phyloP scores from a whole-genome alignment of 805 yeast species.

The Zygotorulaspora florentina region DNA sequence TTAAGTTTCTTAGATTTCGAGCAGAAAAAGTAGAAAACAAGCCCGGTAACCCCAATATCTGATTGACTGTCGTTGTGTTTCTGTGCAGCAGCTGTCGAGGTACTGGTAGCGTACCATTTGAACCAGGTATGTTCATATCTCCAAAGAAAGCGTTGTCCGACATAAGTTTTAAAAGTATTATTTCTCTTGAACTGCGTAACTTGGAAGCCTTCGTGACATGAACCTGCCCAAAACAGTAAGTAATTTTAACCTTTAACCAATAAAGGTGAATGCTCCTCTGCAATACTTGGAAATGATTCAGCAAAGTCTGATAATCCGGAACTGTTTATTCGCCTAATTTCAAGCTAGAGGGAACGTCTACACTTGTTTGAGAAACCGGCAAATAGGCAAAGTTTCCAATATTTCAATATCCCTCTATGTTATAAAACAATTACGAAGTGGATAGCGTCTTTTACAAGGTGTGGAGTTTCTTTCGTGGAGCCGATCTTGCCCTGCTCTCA shows the following conservation, averaged over 20 bases:
- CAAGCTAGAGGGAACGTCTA: too few relatives aligned
- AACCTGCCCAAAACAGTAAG: background rate
- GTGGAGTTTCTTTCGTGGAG: too few relatives aligned
- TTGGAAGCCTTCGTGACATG: background rate
- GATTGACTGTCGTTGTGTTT: slow-evolving; percentile 33
- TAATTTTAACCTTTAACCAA: background rate
- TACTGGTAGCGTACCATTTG: slow-evolving; percentile 1
- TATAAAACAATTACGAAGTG: too few relatives aligned
- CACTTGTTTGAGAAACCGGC: too few relatives aligned
- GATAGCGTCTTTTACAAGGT: too few relatives aligned
- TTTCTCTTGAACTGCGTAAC: background rate
- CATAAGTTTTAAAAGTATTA: background rate
- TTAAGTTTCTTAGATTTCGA: slow-evolving; percentile 20
- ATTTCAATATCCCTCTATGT: too few relatives aligned
- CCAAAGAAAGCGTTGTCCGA: background rate
- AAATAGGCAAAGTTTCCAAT: too few relatives aligned
- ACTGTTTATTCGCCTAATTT: too few relatives aligned
- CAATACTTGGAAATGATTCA: too few relatives aligned
- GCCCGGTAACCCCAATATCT: slow-evolving; percentile 34
- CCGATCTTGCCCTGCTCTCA: too few relatives aligned
- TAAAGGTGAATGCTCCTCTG: too few relatives aligned
- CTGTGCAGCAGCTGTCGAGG: slow-evolving; percentile 10
- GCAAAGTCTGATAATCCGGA: too few relatives aligned
- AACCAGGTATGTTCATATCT: background rate
- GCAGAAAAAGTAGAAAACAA: slow-evolving; percentile 28